phyloP scores from a whole-genome alignment of 352 stramenopile species.

The Phytophthora citricola region DNA sequence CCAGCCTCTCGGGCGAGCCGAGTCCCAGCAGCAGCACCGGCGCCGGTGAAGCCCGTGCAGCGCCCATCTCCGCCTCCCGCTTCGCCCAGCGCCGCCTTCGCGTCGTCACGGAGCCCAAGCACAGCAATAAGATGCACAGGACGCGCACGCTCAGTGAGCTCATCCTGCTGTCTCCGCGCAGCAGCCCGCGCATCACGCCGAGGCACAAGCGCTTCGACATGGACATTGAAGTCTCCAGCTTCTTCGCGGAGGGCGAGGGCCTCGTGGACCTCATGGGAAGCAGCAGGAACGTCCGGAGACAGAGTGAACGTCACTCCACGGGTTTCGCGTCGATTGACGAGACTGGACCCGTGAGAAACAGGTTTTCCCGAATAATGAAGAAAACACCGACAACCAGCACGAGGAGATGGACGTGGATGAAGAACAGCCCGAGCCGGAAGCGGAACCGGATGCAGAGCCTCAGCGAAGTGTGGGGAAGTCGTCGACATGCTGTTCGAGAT shows the following conservation, averaged over 20 bases:
- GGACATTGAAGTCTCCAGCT: slow-evolving; percentile 82
- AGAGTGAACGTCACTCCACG: slow-evolving; percentile 45
- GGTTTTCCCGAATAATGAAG: slow-evolving; percentile 26
- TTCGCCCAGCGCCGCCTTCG: slow-evolving; percentile 72
- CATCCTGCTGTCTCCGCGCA: slow-evolving; percentile 75
- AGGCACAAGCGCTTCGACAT: slow-evolving; percentile 82
- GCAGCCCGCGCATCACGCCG: slow-evolving; percentile 59
- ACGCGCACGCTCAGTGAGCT: slow-evolving; percentile 80
- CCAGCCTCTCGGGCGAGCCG: slow-evolving; percentile 26
- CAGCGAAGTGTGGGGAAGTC: slow-evolving; percentile 64
- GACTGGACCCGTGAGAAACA: slow-evolving; percentile 6
- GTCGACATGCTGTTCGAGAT: slow-evolving; percentile 90
- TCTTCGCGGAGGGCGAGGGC: slow-evolving; percentile 75
- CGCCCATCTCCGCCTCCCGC: slow-evolving; percentile 37
- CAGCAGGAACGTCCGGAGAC: slow-evolving; percentile 16
- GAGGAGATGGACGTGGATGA: slow-evolving; percentile 43
- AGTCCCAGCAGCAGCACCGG: slow-evolving; percentile 37
- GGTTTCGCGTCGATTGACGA: slow-evolving; percentile 34
- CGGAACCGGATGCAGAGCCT: slow-evolving; percentile 31
- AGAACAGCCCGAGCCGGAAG: slow-evolving; percentile 38
- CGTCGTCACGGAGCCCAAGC: slow-evolving; percentile 85
- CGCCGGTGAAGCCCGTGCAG: slow-evolving; percentile 18
- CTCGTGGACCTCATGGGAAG: slow-evolving; percentile 67
- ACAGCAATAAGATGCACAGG: slow-evolving; percentile 88
- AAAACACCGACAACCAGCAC: slow-evolving; percentile 21